Base-by-base conservation (phyloP, 75 land plant species). In the Selaginella tamariscina region DNA sequence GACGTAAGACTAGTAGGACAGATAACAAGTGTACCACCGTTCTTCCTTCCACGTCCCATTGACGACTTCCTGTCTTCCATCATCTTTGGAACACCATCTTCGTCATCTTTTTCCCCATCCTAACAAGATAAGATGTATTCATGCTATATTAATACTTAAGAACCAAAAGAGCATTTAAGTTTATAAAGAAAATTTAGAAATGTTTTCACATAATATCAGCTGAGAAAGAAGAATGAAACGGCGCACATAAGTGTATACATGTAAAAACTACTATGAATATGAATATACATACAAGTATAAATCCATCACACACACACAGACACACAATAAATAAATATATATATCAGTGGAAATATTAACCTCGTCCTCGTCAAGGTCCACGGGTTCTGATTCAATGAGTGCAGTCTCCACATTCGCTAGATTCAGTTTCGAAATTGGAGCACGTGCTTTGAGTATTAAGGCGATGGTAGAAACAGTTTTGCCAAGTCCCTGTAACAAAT, bases 1-100 rank as follows among this genome's bases (percentile, higher is more conserved):
- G 96, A 30, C 88, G 73, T 56, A 95, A 75, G 82, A 81, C 88
- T 95, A 56, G 99, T 93, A 29, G 99, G 99, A 65, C 99, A 95
- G 0, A 95, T 91, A 69, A 95, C 88, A 75, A 95, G 75, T 33
- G 99, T 95, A 65, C 96, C 96, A 68, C 91, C 99, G 33, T 82
- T 74, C 30, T 85, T 91, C 74, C 86, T 85, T 54, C 79, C 74
- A 64, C 70, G 80, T 24, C 54, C 64, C 2, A 73, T 55, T 68
- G 56, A 22, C 33, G 31, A 26, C 18, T 70, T 70, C 32, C 28
- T 69, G 30, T 29, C 70, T 26, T 8, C 24, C 44, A 56, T 1
- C 24, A 60, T 27, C 32, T 56, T 65, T 24, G 32, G 32, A 29
- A 27, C 2, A 32, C 27, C 70, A 27, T 55, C 2, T 23, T 29